These are phyloP conservation scores for Silene conica DNA, from an alignment of 148 eudicot genomes.

Conservation along the genomic window DNA sequence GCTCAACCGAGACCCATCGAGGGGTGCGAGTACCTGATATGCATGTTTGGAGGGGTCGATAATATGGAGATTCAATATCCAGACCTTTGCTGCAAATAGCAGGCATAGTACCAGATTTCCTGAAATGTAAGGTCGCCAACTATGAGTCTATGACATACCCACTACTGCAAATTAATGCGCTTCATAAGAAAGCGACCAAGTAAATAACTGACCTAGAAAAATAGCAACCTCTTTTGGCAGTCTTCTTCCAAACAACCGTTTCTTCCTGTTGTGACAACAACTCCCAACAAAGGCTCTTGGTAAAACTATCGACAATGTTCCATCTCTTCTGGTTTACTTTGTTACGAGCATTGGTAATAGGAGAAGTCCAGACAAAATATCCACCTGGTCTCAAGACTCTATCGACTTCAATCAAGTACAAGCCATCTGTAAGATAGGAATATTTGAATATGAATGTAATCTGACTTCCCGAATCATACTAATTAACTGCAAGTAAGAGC, in stretches of 20 bases:
- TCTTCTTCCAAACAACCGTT: conserved; percentile 96
- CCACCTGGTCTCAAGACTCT: conserved; percentile 93
- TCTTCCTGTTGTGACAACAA: conserved; percentile 89
- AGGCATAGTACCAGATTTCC: conserved; percentile 64
- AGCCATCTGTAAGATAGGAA: conserved; percentile 54
- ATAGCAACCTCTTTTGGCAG: conserved; percentile 67
- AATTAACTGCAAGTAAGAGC: neutral
- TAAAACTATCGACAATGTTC: conserved; percentile 52
- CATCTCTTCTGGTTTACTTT: conserved; percentile 79
- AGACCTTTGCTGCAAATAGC: conserved; percentile 61
- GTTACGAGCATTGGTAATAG: conserved; percentile 70
- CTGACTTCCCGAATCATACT: neutral
- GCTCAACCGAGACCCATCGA: conserved; percentile 79
- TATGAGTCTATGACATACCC: neutral
- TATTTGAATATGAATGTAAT: neutral
- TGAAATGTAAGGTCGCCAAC: conserved; percentile 27
- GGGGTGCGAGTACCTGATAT: conserved; percentile 84
- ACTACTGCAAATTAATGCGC: neutral
- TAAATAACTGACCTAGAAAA: conserved; percentile 52
- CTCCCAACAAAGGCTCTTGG: conserved; percentile 81
- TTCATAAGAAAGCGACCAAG: neutral
- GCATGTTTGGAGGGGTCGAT: conserved; percentile 74
- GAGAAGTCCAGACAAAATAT: conserved; percentile 99
- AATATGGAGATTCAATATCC: conserved; percentile 85
- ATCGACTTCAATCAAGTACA: conserved; percentile 79